Conservation (phyloP, 176 grass and related monocot genomes). For the Eragrostis nindensis region DNA sequence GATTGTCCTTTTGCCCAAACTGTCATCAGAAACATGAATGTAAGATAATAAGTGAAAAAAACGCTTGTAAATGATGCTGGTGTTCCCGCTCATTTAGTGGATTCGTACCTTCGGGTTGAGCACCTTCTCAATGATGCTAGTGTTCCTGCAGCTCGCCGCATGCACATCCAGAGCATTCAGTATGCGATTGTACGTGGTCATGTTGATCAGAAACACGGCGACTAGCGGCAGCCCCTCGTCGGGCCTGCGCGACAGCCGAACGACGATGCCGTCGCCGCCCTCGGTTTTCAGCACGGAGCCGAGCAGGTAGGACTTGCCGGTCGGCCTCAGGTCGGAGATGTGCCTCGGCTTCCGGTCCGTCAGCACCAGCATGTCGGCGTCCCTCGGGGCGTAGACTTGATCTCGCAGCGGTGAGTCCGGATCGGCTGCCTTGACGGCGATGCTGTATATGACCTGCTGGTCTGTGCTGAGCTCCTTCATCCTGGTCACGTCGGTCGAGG, state of each 20-base stretch:
- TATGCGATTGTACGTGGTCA: conserved; percentile 68
- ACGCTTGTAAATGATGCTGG: neutral
- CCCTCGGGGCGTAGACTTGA: conserved; percentile 45
- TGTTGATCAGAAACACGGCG: conserved; percentile 64
- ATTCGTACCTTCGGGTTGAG: conserved; percentile 42
- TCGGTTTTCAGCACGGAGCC: conserved; percentile 36
- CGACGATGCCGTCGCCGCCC: neutral
- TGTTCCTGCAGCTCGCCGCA: neutral
- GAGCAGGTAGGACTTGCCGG: conserved; percentile 23
- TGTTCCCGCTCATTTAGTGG: neutral
- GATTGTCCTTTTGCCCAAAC: neutral
- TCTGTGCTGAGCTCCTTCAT: neutral
- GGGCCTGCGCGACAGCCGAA: conserved; percentile 34
- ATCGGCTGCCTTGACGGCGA: conserved; percentile 10
- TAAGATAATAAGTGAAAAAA: neutral
- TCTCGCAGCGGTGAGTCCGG: neutral
- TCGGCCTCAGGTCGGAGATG: conserved; percentile 31
- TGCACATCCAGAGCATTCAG: conserved; percentile 43
- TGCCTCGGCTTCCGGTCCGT: conserved; percentile 46
- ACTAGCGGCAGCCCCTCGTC: neutral
- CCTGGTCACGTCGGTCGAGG: neutral
- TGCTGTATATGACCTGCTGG: conserved; percentile 31
- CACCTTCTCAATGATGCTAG: conserved; percentile 25
- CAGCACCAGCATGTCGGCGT: conserved; percentile 55
- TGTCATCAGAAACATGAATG: neutral